phyloP scores from a whole-genome alignment of 345 rosid species.

The Syzygium aqueum region DNA sequence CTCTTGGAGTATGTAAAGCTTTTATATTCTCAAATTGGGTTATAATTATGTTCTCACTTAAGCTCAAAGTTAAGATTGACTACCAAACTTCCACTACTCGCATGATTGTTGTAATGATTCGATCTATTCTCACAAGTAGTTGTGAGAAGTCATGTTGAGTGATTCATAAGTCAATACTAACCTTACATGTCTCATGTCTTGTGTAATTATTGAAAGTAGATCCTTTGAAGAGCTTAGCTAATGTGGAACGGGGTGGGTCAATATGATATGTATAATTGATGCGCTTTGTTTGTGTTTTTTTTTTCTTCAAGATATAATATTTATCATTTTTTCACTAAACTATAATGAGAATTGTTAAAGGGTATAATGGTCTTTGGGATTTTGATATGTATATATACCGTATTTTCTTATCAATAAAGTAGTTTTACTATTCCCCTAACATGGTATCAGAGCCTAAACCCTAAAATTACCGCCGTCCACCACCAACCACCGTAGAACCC shows the following conservation, averaged over 20 bases:
- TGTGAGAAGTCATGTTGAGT: neutral
- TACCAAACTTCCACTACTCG: fast-evolving
- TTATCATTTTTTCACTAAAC: neutral
- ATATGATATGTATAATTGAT: neutral
- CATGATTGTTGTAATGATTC: neutral
- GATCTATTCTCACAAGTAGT: no score
- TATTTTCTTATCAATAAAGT: no score
- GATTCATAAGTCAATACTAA: neutral
- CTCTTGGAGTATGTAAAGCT: neutral
- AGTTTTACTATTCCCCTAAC: no score
- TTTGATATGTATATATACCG: no score
- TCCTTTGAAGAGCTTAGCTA: neutral
- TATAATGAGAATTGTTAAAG: neutral
- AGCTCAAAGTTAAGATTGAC: neutral
- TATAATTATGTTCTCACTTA: no score
- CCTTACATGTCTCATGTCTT: fast-evolving
- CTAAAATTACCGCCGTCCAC: no score
- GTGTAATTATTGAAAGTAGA: neutral
- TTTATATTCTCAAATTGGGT: neutral
- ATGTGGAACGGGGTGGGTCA: neutral
- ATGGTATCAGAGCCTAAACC: no score
- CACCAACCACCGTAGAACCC: no score
- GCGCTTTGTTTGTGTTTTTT: neutral
- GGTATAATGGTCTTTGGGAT: no score
- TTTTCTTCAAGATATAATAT: no score